These are phyloP conservation scores for Botrytis tulipae DNA, from an alignment of 2,329 filamentous ascomycete genomes.

Conservation along the genomic window DNA sequence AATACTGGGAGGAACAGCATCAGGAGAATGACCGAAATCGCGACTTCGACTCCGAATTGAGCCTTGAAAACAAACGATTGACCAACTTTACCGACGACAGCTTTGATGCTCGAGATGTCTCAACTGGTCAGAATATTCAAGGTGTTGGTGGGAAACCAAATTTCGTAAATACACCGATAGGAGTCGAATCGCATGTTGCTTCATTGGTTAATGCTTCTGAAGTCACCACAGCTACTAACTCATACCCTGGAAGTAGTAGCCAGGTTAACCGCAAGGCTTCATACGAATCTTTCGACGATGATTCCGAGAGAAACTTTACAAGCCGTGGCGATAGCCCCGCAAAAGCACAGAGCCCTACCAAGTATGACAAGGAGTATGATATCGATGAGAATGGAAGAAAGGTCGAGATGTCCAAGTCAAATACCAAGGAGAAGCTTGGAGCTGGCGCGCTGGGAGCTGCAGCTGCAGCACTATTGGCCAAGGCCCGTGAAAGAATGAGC, in stretches of 20 bases:
- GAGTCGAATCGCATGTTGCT: slow-evolving; percentile 85
- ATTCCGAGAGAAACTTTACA: slow-evolving; percentile 38
- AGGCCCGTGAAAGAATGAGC: slow-evolving; percentile 31
- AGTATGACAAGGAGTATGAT: slow-evolving; percentile 37
- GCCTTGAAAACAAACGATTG: slow-evolving; percentile 53
- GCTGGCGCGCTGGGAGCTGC: slow-evolving; percentile 28
- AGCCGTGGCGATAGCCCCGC: slow-evolving; percentile 45
- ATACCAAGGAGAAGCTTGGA: slow-evolving; percentile 33
- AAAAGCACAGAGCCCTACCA: slow-evolving; percentile 39
- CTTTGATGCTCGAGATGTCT: slow-evolving; percentile 51
- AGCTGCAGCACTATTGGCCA: slow-evolving; percentile 34
- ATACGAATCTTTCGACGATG: slow-evolving; percentile 39
- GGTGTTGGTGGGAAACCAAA: slow-evolving; percentile 71
- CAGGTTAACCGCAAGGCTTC: slow-evolving; percentile 36
- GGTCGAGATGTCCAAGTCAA: slow-evolving; percentile 35
- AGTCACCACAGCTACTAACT: slow-evolving; percentile 64
- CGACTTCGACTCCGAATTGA: slow-evolving; percentile 56
- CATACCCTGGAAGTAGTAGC: slow-evolving; percentile 45
- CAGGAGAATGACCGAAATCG: slow-evolving; percentile 40
- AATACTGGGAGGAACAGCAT: slow-evolving; percentile 40
- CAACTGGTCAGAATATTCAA: slow-evolving; percentile 68
- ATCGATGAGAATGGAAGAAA: slow-evolving; percentile 39
- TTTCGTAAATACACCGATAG: slow-evolving; percentile 69
- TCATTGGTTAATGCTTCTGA: slow-evolving; percentile 80
- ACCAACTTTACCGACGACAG: slow-evolving; percentile 57